Conservation (phyloP, 73 alveolate genomes). For the Paramecium caudatum region DNA sequence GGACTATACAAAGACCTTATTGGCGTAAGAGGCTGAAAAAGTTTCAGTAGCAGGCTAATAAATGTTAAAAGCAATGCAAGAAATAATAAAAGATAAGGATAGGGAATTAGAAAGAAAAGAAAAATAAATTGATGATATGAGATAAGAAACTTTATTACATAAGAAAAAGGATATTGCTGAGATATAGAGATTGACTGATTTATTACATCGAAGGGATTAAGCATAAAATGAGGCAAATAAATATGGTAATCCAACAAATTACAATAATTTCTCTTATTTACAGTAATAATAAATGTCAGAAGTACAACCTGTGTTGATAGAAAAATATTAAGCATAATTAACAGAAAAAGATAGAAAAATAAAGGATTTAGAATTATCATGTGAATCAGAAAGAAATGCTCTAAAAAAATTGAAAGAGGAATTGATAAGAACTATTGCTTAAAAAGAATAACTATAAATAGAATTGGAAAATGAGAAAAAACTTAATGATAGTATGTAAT, state of each 20-base stretch:
- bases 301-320: slow-evolving; percentile 19
- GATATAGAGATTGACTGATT: slow-evolving; percentile 50
- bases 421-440: neutral
- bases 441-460: neutral
- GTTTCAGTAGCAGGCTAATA: slow-evolving; percentile 46
- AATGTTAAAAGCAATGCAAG: slow-evolving; percentile 59
- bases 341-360: slow-evolving; percentile 57
- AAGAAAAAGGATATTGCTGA: slow-evolving; percentile 50
- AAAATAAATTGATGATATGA: slow-evolving; percentile 17
- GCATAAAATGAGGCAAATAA: neutral
- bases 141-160: neutral
- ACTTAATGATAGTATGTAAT: slow-evolving; percentile 38
- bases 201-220: slow-evolving; percentile 51
- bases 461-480: neutral
- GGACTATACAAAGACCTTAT: neutral
- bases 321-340: slow-evolving; percentile 29
- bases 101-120: slow-evolving; percentile 54
- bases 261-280: slow-evolving; percentile 1
- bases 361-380: slow-evolving; percentile 42
- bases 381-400: slow-evolving; percentile 46
- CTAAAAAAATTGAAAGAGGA: slow-evolving; percentile 38
- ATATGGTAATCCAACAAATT: neutral
- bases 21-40: slow-evolving; percentile 52
- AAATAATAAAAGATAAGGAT: slow-evolving; percentile 42
- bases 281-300: slow-evolving; percentile 25